phyloP scores from a whole-genome alignment of 768 basidiomycete species.

The Trametes cubensis region DNA sequence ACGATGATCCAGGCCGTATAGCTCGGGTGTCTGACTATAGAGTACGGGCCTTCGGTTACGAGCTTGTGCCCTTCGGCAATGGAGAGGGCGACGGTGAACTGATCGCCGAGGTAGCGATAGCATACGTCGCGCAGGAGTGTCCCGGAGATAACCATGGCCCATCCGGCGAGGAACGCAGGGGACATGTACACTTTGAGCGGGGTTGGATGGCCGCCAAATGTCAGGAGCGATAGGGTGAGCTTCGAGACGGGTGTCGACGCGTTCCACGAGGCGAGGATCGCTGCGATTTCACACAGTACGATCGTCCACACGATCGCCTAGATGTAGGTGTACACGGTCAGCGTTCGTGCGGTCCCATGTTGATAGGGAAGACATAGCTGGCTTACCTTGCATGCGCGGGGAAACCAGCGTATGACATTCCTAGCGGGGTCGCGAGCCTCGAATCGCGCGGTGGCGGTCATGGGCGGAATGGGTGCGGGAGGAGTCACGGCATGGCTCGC shows the following conservation, averaged over 20 bases:
- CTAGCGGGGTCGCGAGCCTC: background rate
- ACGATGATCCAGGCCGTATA: conserved; percentile 22
- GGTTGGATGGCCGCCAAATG: background rate
- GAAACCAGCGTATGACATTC: no score
- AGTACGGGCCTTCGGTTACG: conserved; percentile 35
- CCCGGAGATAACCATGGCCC: background rate
- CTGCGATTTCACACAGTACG: background rate
- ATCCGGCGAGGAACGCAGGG: background rate
- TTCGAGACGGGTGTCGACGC: background rate
- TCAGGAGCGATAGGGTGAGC: background rate
- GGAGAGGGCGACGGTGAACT: conserved; percentile 27
- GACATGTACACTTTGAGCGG: background rate
- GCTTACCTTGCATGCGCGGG: background rate
- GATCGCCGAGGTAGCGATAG: conserved; percentile 20
- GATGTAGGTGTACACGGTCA: background rate
- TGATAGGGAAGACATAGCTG: background rate
- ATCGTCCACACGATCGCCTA: background rate
- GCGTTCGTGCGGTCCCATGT: background rate
- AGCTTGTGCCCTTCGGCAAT: conserved; percentile 26
- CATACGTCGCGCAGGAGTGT: conserved; percentile 7
- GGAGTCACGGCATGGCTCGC: background rate
- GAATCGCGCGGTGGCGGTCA: background rate
- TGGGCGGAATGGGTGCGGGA: background rate
- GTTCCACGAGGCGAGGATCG: background rate
- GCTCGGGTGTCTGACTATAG: conserved; percentile 35